phyloP scores from a whole-genome alignment of 352 stramenopile genomes.

The Aphanomyces cochlioides region DNA sequence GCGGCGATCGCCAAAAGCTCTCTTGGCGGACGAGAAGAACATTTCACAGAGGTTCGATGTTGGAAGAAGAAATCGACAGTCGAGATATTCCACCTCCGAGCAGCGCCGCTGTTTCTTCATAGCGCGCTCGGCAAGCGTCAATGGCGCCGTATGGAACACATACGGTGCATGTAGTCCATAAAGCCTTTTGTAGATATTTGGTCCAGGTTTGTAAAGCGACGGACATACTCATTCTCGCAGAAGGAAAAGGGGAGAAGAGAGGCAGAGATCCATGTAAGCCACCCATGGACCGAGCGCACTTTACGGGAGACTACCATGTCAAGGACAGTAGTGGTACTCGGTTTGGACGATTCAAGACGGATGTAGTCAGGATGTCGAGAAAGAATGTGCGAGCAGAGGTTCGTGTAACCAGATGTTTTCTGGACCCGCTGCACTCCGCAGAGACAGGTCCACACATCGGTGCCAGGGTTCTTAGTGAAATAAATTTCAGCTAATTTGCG shows the following conservation, averaged over 20 bases:
- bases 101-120: no score
- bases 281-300: not conserved
- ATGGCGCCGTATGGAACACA: no score
- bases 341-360: not conserved
- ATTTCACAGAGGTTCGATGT: no score
- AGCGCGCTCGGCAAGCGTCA: no score
- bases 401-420: not conserved
- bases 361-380: not conserved
- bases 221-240: not conserved
- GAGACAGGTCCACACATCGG: no score
- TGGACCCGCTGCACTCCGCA: not conserved
- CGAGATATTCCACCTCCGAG: no score
- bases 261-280: not conserved
- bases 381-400: not conserved
- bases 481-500: no score
- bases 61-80: no score
- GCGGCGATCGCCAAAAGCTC: no score
- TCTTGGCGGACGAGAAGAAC: no score
- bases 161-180: not conserved
- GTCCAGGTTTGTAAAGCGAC: not conserved
- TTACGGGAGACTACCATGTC: not conserved
- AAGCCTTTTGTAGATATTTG: not conserved
- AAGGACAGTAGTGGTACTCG: not conserved
- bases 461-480: no score
- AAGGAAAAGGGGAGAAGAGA: not conserved